Evolutionary conservation across 306 rosid species (phyloP).

Genomic region (Macrotyloma uniflorum): DNA sequence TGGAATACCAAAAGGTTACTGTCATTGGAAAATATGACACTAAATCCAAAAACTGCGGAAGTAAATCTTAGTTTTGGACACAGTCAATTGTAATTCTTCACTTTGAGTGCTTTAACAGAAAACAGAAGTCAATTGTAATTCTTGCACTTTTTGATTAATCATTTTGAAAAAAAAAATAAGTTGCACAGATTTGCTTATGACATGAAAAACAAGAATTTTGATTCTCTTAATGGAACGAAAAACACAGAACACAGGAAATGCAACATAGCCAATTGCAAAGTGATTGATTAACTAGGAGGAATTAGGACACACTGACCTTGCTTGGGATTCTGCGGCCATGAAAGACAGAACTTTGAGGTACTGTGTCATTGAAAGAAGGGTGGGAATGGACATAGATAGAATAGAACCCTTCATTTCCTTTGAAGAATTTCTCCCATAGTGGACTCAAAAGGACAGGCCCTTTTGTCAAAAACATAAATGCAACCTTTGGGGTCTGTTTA

Average conservation of each 20-base stretch:
- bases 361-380: conserved; percentile 56
- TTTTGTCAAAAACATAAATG: conserved; percentile 80
- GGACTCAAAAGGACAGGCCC: conserved; percentile 68
- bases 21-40: neutral
- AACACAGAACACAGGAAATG: neutral
- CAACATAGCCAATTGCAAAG: neutral
- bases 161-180: too few relatives aligned
- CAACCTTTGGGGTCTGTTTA: conserved; percentile 60
- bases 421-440: conserved; percentile 79
- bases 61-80: neutral
- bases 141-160: neutral
- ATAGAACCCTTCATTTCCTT: conserved; percentile 58
- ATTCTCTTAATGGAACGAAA: neutral
- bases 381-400: conserved; percentile 75
- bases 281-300: neutral
- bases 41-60: neutral
- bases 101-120: conserved; percentile 14
- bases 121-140: neutral
- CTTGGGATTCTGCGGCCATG: conserved; percentile 74
- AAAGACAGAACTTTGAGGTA: conserved; percentile 55
- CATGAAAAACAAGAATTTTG: neutral
- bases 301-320: conserved; percentile 57
- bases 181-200: neutral
- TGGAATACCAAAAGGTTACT: neutral
- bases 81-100: neutral